phyloP scores from a whole-genome alignment of 192 early-diverging fungal species.

The Backusella morwellensis region DNA sequence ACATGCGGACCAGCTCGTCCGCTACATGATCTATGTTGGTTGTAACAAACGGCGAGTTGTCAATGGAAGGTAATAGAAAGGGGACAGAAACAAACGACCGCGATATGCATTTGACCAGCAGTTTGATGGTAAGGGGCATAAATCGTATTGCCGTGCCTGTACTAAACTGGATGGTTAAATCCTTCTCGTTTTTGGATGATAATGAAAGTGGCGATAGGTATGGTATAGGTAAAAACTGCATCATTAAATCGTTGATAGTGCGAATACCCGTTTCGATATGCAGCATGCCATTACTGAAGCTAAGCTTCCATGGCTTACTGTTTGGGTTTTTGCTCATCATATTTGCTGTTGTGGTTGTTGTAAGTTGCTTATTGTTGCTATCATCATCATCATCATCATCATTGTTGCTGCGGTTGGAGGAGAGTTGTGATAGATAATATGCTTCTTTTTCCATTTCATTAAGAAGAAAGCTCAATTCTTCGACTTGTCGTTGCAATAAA shows the following conservation, averaged over 20 bases:
- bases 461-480: not conserved
- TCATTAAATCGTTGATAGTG: not conserved
- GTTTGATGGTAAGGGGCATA: not conserved
- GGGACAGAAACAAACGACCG: not conserved
- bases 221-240: not conserved
- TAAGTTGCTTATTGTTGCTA: not conserved
- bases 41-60: not conserved
- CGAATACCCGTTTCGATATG: not conserved
- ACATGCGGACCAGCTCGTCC: not conserved
- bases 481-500: not conserved
- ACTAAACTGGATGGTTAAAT: not conserved
- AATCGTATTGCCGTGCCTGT: not conserved
- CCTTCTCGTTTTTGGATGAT: not conserved
- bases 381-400: not conserved
- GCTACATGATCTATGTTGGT: not conserved
- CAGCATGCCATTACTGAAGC: not conserved
- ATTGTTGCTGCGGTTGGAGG: not conserved
- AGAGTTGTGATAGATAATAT: not conserved
- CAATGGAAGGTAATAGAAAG: not conserved
- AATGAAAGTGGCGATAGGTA: not conserved
- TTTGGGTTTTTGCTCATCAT: not conserved
- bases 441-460: not conserved
- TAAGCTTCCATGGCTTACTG: not conserved
- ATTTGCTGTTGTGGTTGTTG: not conserved
- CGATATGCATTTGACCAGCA: not conserved